phyloP scores from a whole-genome alignment of 129 eudicot species.

The Apium graveolens region DNA sequence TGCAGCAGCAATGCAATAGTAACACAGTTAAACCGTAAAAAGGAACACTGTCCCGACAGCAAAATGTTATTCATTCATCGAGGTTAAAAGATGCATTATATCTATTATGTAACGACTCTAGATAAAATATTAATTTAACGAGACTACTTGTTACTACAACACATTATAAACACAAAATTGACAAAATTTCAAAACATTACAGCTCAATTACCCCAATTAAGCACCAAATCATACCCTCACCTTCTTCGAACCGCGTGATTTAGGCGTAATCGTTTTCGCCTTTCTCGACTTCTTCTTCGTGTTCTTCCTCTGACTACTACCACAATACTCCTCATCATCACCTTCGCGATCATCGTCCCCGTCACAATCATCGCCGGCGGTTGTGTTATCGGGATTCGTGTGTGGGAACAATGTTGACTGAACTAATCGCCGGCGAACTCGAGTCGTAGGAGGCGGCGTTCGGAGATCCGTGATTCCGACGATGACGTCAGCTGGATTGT shows the following conservation, averaged over 20 bases:
- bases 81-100: too few relatives aligned
- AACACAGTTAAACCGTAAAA: not conserved
- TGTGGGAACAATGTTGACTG: slow-evolving; percentile 71
- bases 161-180: not conserved
- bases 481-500: slow-evolving; percentile 24
- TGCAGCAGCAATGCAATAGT: too few relatives aligned
- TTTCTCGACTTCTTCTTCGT: slow-evolving; percentile 39
- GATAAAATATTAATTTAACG: too few relatives aligned
- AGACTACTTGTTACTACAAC: too few relatives aligned
- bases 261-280: slow-evolving; percentile 29
- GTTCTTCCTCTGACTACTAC: slow-evolving; percentile 24
- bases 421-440: slow-evolving; percentile 60
- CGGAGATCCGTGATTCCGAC: slow-evolving; percentile 10
- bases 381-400: slow-evolving; percentile 28
- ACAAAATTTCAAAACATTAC: not conserved
- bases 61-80: too few relatives aligned
- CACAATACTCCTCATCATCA: slow-evolving; percentile 37
- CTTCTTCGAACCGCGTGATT: slow-evolving; percentile 41
- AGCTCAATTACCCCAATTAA: not conserved
- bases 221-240: slow-evolving; percentile 13
- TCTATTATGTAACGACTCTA: too few relatives aligned
- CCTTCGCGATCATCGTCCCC: slow-evolving; percentile 22
- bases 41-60: too few relatives aligned
- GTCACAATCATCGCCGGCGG: slow-evolving; percentile 21
- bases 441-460: slow-evolving; percentile 4